These are phyloP conservation scores for Metarhizium anisopliae DNA, from an alignment of 2,329 filamentous ascomycete species.

Conservation along the genomic window DNA sequence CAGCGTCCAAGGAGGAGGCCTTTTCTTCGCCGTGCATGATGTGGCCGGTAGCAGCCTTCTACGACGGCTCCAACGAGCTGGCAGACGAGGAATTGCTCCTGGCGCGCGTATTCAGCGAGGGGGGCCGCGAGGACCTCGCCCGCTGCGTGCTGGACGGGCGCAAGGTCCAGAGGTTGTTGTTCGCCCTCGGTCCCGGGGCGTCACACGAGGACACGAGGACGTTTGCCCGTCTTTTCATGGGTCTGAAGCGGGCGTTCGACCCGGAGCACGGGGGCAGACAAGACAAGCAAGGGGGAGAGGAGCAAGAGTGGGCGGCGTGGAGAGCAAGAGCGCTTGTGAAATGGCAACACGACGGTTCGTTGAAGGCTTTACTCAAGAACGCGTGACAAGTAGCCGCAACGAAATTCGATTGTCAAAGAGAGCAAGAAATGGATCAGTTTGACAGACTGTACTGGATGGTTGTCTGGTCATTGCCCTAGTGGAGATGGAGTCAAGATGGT, in stretches of 20 bases:
- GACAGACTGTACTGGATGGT: no score
- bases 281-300: not conserved
- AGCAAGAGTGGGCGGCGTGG: not conserved
- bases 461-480: no score
- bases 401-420: no score
- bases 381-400: no score
- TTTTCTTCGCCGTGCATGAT: slow-evolving; percentile 25
- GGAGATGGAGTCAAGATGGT: no score
- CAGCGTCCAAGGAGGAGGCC: slow-evolving; percentile 18
- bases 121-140: slow-evolving; percentile 11
- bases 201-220: not conserved
- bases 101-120: slow-evolving; percentile 7
- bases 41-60: slow-evolving; percentile 24
- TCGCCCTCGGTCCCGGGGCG: slow-evolving; percentile 9
- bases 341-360: not conserved
- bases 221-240: not conserved
- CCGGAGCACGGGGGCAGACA: no score
- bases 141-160: slow-evolving; percentile 9
- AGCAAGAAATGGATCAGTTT: no score
- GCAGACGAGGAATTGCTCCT: slow-evolving; percentile 7
- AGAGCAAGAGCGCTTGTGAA: not conserved
- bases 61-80: slow-evolving; percentile 14
- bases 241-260: not conserved
- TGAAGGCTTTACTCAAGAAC: not conserved
- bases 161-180: slow-evolving; percentile 11